Base-by-base conservation (phyloP, 495 filamentous ascomycete species). In the Penicillium bovifimosum region DNA sequence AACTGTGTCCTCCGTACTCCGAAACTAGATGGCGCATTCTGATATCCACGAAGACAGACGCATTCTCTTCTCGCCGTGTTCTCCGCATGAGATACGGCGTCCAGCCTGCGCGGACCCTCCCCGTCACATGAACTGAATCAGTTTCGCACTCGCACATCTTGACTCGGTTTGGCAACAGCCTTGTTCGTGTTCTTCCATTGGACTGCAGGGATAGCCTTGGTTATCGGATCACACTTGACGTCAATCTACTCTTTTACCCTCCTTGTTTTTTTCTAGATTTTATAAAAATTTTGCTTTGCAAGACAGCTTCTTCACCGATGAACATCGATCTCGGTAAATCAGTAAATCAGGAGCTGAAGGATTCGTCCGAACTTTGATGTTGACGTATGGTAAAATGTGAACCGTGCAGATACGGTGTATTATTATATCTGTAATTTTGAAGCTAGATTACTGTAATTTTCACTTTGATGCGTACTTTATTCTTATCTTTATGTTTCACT, bases 131-230 rank as follows among this genome's bases (percentile, higher is more conserved):
- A 42, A 31, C 16, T 26, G 20, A 34, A 48, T 33, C 33, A 47
- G 20, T 24, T 24, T 24, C 20, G 20, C 34, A 48, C 13, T 42
- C 11, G 48, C 39, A 42, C 29, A 50, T 50, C 48, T 50, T 42
- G 39, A 50, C 48, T 50, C 17, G 6, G 48, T 50, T 41, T 34
- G 48, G 48, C 38, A 33, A 42, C 48, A 48, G 2, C 20, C 33
- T 47, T 34, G n/a, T 2, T 41, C 13, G 1, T 18, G 7, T 24
- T 2, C 6, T 48, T 9, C 24, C 14, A 47, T 47, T 39, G 34
- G n/a, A 26, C 16, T 10, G 11, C 5, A 13, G n/a, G 14, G 5
- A 6, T 36, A n/a, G 34, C 13, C 34, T 36, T 36, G 32, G 2
- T 24, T 4, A 4, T 24, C 20, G 4, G 20, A 24, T 2, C 20